Conservation (phyloP, 2,329 filamentous ascomycete species). For the Aspergillus proliferans region DNA sequence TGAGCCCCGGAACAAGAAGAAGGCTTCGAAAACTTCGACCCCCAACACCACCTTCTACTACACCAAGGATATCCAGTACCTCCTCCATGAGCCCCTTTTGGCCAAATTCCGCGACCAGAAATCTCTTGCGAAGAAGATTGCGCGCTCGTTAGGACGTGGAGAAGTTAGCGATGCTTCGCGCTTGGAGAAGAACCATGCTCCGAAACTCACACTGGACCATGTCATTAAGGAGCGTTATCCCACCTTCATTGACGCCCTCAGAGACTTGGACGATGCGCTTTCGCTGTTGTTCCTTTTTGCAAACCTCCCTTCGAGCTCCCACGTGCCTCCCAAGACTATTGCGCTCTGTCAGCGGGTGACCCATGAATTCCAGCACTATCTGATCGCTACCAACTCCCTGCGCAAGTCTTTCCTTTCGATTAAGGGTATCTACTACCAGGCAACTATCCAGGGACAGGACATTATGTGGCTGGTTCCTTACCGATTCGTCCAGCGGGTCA, state of each 20-base stretch:
- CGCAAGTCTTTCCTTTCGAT: slow-evolving; percentile 97
- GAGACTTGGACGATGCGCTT: slow-evolving; percentile 92
- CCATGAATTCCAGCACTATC: slow-evolving; percentile 95
- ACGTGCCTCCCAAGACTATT: slow-evolving; percentile 91
- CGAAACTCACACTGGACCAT: slow-evolving; percentile 87
- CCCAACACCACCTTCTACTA: slow-evolving; percentile 87
- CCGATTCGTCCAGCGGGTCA: slow-evolving; percentile 91
- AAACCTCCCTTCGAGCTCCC: slow-evolving; percentile 82
- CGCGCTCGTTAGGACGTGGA: slow-evolving; percentile 80
- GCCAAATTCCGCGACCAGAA: slow-evolving; percentile 97
- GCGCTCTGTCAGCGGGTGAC: slow-evolving; percentile 87
- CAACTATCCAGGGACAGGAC: slow-evolving; percentile 93
- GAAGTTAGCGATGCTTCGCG: slow-evolving; percentile 84
- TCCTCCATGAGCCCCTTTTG: slow-evolving; percentile 91
- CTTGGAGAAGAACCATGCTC: slow-evolving; percentile 84
- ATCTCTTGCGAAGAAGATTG: slow-evolving; percentile 94
- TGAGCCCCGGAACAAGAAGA: slow-evolving; percentile 94
- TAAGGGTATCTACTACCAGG: slow-evolving; percentile 99
- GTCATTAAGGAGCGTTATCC: slow-evolving; percentile 97
- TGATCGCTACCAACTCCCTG: slow-evolving; percentile 84
- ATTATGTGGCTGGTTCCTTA: slow-evolving; percentile 97
- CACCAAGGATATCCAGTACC: slow-evolving; percentile 95
- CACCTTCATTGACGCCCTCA: slow-evolving; percentile 87
- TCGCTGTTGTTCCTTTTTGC: slow-evolving; percentile 98
- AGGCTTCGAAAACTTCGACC: slow-evolving; percentile 85